Conservation (phyloP, 495 filamentous ascomycete species). For the Alectoria sarmentosa region DNA sequence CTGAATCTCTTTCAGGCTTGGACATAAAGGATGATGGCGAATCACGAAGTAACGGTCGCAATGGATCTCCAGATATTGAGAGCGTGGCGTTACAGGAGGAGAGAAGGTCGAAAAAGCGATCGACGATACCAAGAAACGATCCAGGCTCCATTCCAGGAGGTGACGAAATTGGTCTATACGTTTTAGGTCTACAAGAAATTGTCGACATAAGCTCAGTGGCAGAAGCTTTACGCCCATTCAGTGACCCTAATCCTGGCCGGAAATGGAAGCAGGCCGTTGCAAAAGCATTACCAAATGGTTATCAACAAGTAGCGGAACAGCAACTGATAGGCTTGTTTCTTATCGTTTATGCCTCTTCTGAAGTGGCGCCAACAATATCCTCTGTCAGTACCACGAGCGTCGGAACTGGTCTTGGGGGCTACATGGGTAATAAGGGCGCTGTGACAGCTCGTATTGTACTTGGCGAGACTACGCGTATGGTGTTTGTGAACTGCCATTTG, state of each 20-base stretch:
- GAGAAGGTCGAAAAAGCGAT: slow-evolving; percentile 32
- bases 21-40: slow-evolving; percentile 34
- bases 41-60: slow-evolving; percentile 13
- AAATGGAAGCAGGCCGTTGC: slow-evolving; percentile 74
- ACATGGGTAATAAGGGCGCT: slow-evolving; percentile 94
- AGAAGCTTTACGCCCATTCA: slow-evolving; percentile 61
- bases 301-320: slow-evolving; percentile 66
- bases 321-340: slow-evolving; percentile 82
- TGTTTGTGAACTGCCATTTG: slow-evolving; percentile 88
- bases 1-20: slow-evolving; percentile 49
- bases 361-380: slow-evolving; percentile 60
- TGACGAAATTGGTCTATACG: slow-evolving; percentile 78
- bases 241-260: slow-evolving; percentile 58
- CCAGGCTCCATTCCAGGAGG: slow-evolving; percentile 29
- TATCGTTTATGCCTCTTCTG: slow-evolving; percentile 77
- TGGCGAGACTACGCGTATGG: slow-evolving; percentile 80
- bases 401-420: slow-evolving; percentile 83
- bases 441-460: slow-evolving; percentile 74
- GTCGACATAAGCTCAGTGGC: slow-evolving; percentile 71
- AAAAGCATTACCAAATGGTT: slow-evolving; percentile 66
- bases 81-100: slow-evolving; percentile 38
- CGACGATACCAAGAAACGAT: slow-evolving; percentile 35
- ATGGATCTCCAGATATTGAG: slow-evolving; percentile 31
- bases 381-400: slow-evolving; percentile 71
- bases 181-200: slow-evolving; percentile 84